Evolutionary conservation across 768 basidiomycete species (phyloP), one percentile per base, ranked within the genome.

Genomic region (Mycena crocata): DNA sequence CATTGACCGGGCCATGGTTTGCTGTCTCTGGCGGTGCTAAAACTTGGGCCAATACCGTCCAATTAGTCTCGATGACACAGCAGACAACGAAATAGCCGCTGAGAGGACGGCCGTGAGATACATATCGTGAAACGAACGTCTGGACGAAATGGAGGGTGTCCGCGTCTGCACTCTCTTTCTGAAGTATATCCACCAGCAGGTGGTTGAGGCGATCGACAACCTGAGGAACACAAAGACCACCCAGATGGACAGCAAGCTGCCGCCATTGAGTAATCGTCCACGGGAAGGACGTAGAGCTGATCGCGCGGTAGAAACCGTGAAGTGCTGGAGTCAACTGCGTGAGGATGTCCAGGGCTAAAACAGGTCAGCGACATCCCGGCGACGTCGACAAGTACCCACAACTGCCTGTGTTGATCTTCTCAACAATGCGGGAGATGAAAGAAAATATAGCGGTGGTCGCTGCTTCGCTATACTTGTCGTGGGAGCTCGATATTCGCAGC

Each of bases 41-140:
- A 8, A 86, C 87, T 76, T 95, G 94, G 5, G 93, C 90, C 24
- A 96, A 86, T n/a, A 93, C 84, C 7, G 93, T 94, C 90, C 93
- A 94, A 72, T 93, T 87, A 44, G 89, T 90, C 76, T 95, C 93
- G 71, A 93, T 86, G 48, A 93, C 88, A 73, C 94, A 95, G 77
- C 94, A 95, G 23, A 95, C 88, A 59, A 93, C 85, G 71, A 96
- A 95, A 74, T 94, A 93, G 14, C 94, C 93, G 58, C 90, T 93
- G 17, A 96, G 81, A 13, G 95, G 94, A 8, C 94, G 85, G 12
- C 90, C 92, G 62, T 86, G 86, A 14, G 87, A 82, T n/a, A 92
- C 86, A 77, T 93, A 98, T 57, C 91, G 90, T 31, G 89, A 85
- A 19, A 93, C 82, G 71, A 94, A 89, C 3, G 89, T 88, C 70